Evolutionary conservation across 208 protist species (phyloP).

Genomic region (Crithidia mellificae): DNA sequence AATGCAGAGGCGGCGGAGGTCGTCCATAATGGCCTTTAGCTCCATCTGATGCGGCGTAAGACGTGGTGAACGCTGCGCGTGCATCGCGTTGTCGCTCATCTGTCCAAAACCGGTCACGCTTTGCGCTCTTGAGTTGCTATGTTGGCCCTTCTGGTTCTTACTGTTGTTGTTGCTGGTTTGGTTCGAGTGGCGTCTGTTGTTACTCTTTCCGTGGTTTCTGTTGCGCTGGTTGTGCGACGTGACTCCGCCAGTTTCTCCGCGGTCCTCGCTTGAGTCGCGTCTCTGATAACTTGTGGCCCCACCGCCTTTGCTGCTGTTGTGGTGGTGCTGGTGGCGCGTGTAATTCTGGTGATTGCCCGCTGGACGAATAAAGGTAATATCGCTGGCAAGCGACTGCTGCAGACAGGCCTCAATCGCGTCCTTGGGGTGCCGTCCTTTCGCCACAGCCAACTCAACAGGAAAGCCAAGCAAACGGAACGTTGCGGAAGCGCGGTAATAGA

Average conservation of each 20-base stretch:
- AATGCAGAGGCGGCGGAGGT: conserved; percentile 71
- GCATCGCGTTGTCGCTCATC: not conserved
- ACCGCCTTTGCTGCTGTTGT: too few relatives aligned
- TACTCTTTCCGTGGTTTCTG: too few relatives aligned
- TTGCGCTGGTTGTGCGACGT: too few relatives aligned
- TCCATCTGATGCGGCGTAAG: conserved; percentile 71
- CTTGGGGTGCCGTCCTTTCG: conserved; percentile 38
- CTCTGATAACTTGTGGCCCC: too few relatives aligned
- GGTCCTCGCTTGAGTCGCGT: too few relatives aligned
- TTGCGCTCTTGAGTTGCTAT: not conserved
- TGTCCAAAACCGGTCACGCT: not conserved
- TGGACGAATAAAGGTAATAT: conserved; percentile 73
- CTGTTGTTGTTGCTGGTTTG: too few relatives aligned
- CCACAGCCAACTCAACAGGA: conserved; percentile 77
- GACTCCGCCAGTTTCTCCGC: too few relatives aligned
- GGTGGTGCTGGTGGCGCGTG: not conserved
- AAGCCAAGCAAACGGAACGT: conserved; percentile 84
- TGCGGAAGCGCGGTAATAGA: conserved; percentile 67
- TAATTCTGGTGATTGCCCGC: not conserved
- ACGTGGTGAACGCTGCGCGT: not conserved
- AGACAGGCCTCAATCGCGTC: conserved; percentile 65
- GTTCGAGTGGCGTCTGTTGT: too few relatives aligned
- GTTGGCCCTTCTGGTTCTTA: not conserved
- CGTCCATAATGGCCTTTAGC: conserved; percentile 69
- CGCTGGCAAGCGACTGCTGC: conserved; percentile 69